Base-by-base conservation (phyloP, 2,329 filamentous ascomycete genomes). In the Trichoderma polysporum region DNA sequence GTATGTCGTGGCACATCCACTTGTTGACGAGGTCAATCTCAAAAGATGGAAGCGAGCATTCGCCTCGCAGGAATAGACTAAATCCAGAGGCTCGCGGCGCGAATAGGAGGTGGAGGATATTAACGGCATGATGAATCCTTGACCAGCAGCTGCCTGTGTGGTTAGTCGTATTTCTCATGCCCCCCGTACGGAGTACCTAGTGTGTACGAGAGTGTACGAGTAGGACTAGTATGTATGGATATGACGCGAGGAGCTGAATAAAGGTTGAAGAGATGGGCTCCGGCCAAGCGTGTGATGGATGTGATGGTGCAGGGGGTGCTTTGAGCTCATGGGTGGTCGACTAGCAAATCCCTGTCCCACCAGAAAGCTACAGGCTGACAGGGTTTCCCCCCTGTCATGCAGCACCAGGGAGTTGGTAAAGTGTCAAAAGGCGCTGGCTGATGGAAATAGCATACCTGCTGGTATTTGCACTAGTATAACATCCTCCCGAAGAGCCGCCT, bases 381-480 rank as follows among this genome's bases (percentile, higher is more conserved):
- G 49, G 49, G 29, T 22, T n/a, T 35, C 25, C 35, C 60, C 60
- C 60, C 19, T 63, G 49, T 35, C 49, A 54, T 63, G 60, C 60
- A 63, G 60, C 60, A n/a, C 60, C 60, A 63, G 60, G 50, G 60
- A 63, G 60, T 63, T 63, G 59, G 60, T 63, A 54, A 63, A 33
- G 49, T 63, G 60, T 63, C 37, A 54, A 39, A 54, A 41, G 50
- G 17, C 22, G 52, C 49, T 53, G 59, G 52, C 49, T 53, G 59
- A 52, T 50, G 59, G 58, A 62, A 62, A 62, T 53, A 45, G 56
- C 45, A 22, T n/a, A 37, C 58, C 25, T 35, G 31, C 4, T 22
- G 37, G 17, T 41, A 15, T n/a, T 3, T 41, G 37, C 37, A 41
- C 39, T 29, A 17, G 39, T 22, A 47, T 8, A 60, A 41, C 41